Conservation (phyloP, 768 basidiomycete species). For the Amanita subjunquillea region DNA sequence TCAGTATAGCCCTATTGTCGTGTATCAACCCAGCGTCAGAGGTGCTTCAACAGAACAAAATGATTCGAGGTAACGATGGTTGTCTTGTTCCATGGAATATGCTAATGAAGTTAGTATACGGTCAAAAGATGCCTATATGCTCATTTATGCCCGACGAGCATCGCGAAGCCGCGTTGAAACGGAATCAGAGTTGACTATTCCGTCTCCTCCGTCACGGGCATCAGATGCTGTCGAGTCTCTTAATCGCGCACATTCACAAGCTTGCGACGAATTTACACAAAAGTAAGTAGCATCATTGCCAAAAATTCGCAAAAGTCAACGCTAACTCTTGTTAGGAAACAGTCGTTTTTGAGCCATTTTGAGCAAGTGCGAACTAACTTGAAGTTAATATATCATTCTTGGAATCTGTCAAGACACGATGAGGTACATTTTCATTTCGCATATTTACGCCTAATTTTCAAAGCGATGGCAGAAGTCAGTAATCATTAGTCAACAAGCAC, state of each 20-base stretch:
- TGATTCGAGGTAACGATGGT: not conserved
- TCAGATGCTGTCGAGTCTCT: slow-evolving; percentile 39
- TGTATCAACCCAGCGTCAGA: not conserved
- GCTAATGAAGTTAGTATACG: slow-evolving; percentile 29
- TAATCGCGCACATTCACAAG: slow-evolving; percentile 45
- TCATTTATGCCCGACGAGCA: slow-evolving; percentile 64
- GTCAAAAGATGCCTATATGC: slow-evolving; percentile 91
- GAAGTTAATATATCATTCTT: slow-evolving; percentile 48
- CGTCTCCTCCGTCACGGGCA: slow-evolving; percentile 46
- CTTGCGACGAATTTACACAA: slow-evolving; percentile 35
- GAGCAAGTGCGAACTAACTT: slow-evolving; percentile 40
- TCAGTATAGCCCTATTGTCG: not conserved
- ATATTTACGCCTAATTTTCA: not conserved
- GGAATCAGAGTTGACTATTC: slow-evolving; percentile 10
- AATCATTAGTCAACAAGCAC: slow-evolving; percentile 48
- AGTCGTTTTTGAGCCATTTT: slow-evolving; percentile 32
- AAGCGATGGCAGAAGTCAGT: slow-evolving; percentile 30
- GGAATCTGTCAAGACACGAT: slow-evolving; percentile 38
- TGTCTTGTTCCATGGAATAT: slow-evolving; percentile 3
- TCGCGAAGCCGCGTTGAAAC: not conserved
- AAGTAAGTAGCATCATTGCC: slow-evolving; percentile 25
- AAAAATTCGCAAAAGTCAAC: not conserved
- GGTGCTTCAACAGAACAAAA: not conserved
- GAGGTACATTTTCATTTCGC: slow-evolving; percentile 27
- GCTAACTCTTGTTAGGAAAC: slow-evolving; percentile 26